phyloP scores from a whole-genome alignment of 2,329 filamentous ascomycete species.

The Sporothrix pseudoabietina region DNA sequence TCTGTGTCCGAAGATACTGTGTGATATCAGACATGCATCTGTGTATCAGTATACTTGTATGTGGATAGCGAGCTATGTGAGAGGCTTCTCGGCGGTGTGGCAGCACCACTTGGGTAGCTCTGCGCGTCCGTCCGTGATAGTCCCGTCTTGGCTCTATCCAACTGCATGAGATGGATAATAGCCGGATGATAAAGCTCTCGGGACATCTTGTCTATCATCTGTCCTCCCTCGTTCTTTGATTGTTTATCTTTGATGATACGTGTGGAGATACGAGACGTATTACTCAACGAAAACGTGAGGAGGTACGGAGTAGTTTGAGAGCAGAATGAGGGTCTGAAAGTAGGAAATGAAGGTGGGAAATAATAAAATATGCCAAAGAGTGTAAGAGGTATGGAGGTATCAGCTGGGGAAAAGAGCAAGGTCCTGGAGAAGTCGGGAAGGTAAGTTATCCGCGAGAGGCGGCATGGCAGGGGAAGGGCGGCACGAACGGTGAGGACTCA shows the following conservation, averaged over 20 bases:
- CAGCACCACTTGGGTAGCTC: neutral
- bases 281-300: neutral
- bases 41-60: neutral
- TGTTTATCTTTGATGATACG: neutral
- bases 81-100: neutral
- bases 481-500: neutral
- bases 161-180: neutral
- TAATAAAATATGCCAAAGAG: neutral
- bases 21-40: neutral
- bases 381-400: neutral
- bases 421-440: neutral
- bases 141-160: neutral
- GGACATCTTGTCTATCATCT: neutral
- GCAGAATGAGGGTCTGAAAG: neutral
- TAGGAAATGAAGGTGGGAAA: neutral
- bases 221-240: neutral
- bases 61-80: neutral
- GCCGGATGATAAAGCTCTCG: neutral
- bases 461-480: neutral
- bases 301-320: neutral
- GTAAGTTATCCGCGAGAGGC: too few species aligned
- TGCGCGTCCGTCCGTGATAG: slow-evolving; percentile 6
- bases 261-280: neutral
- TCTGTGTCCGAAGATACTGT: neutral
- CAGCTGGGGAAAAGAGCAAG: neutral